These are phyloP conservation scores for Fusarium nisikadoi DNA, from an alignment of 2,329 filamentous ascomycete genomes.

Conservation along the genomic window DNA sequence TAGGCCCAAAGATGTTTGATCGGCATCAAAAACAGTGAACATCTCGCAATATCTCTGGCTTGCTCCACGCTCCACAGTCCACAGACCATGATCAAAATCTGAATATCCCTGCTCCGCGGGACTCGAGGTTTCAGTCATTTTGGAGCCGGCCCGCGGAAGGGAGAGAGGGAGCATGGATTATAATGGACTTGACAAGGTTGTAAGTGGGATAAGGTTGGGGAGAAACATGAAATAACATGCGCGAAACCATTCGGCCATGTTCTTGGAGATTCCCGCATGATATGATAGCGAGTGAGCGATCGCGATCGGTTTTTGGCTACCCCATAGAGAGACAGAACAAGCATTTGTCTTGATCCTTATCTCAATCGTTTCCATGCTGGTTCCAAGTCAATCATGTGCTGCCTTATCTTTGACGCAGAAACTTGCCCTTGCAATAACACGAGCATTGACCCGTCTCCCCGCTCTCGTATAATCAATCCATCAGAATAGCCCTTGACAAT, in stretches of 20 bases:
- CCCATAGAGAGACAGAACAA: not conserved
- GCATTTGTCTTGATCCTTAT: not conserved
- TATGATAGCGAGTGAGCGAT: not conserved
- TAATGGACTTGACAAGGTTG: constrained; percentile 7
- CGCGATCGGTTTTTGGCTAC: not conserved
- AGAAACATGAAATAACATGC: constrained; percentile 2
- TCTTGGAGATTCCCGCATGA: not conserved
- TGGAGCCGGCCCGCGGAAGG: constrained; percentile 24
- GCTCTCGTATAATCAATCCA: constrained; percentile 15
- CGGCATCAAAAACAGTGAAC: constrained; percentile 14
- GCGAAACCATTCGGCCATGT: not conserved
- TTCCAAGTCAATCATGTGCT: constrained; percentile 5
- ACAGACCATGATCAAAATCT: not conserved
- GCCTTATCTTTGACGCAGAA: constrained; percentile 15
- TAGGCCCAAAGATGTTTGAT: constrained; percentile 21
- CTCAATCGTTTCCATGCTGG: not conserved
- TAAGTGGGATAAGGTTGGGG: constrained; percentile 9
- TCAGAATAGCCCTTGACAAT: constrained; percentile 39
- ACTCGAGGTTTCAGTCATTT: constrained; percentile 32
- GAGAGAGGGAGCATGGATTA: constrained; percentile 27
- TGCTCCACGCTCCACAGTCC: constrained; percentile 28
- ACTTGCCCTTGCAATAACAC: constrained; percentile 13
- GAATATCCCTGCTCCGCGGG: constrained; percentile 8
- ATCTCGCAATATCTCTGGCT: constrained; percentile 14
- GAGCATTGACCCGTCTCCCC: constrained; percentile 17